These are phyloP conservation scores for Pestalotiopsis sp. DNA, from an alignment of 2,329 filamentous ascomycete genomes.

Conservation along the genomic window DNA sequence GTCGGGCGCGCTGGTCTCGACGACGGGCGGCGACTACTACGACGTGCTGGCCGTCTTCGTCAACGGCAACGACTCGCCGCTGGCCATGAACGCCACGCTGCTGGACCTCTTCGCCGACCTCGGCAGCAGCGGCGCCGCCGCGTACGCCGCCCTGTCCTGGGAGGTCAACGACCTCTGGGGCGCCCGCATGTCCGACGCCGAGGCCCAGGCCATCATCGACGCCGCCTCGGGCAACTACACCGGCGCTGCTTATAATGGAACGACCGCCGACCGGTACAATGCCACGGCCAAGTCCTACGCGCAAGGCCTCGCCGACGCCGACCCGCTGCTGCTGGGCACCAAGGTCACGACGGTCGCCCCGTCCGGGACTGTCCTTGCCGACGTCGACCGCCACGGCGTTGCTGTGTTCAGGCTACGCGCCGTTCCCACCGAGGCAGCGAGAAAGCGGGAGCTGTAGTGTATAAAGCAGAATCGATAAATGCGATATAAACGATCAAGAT, in stretches of 20 bases:
- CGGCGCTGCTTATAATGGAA: neutral
- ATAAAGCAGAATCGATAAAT: neutral
- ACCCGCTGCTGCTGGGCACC: constrained; percentile 46
- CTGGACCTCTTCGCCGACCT: constrained; percentile 52
- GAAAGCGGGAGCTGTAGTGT: constrained; percentile 28
- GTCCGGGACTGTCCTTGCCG: constrained; percentile 40
- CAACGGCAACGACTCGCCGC: constrained; percentile 44
- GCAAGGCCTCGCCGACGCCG: constrained; percentile 41
- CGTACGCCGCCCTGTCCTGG: constrained; percentile 42
- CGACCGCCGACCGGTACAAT: constrained; percentile 40
- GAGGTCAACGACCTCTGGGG: constrained; percentile 57
- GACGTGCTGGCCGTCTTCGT: constrained; percentile 46
- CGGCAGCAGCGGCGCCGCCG: constrained; percentile 41
- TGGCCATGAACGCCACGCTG: constrained; percentile 49
- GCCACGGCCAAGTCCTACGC: constrained; percentile 47
- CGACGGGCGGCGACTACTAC: constrained; percentile 41
- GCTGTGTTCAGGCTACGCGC: constrained; percentile 47
- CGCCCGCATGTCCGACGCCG: constrained; percentile 48
- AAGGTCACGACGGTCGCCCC: constrained; percentile 41
- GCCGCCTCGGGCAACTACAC: constrained; percentile 34
- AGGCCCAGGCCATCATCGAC: constrained; percentile 43
- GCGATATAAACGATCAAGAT: neutral
- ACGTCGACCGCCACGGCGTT: constrained; percentile 48
- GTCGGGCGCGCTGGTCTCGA: constrained; percentile 41
- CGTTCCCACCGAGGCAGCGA: constrained; percentile 23